Base-by-base conservation (phyloP, 805 yeast species). In the Wickerhamomyces bisporus region DNA sequence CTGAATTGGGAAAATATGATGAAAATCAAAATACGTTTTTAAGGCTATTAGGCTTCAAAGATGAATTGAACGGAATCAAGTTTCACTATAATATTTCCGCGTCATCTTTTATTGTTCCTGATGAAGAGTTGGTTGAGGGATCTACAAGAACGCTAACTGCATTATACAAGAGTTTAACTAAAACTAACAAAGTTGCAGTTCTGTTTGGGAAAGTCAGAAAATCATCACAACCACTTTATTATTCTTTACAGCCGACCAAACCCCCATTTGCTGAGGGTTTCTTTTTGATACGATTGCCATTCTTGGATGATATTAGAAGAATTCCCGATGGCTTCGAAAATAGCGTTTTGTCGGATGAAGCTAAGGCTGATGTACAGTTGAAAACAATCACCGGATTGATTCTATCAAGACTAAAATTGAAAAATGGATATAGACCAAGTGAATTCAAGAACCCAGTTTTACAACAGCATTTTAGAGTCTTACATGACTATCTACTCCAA, bases 261-360 rank as follows among this genome's bases (percentile, higher is more conserved):
- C 34, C 35, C 8, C 33, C 33, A n/a, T 61, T 69, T 23, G 83
- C 91, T 0, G 78, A 83, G 40, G 96, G 96, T 0, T 74, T 91
- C 44, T 77, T 81, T 34, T 57, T 88, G 39, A 68, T 83, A 8
- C 68, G 71, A 23, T 49, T 85, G 17, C 96, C 98, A 1, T 83
- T 74, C 66, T 60, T 75, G 13, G 94, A 87, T 47, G 91, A 86
- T 54, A 59, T 87, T 4, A 66, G 97, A 36, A 68, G 73, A 25
- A 57, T 77, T 4, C 96, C 97, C 0, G 60, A 59, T 5, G 41
- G 45, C 2, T 45, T 30, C 21, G 44, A 39, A 11, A 9, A n/a
- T n/a, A 25, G 35, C 11, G 39, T 35, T 19, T 33, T 39, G 11
- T 30, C 44, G 21, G 32, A 32, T 9, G 38, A 44, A 8, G n/a